Evolutionary conservation across 176 grass and related monocot species (phyloP).

Genomic region (Aegilops sharonensis): DNA sequence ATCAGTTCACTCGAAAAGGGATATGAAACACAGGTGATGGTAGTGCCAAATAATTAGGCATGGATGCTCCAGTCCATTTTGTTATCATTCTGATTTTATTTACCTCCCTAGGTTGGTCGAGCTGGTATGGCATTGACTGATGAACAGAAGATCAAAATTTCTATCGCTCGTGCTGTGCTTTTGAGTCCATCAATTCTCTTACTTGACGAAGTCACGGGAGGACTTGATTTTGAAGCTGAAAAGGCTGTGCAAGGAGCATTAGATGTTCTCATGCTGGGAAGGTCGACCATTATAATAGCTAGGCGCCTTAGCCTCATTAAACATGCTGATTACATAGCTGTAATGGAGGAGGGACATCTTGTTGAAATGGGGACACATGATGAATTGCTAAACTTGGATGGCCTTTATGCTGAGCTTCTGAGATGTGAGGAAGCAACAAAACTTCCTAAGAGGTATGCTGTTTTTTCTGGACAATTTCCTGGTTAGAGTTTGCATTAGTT

Average conservation of each 20-base stretch:
- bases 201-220: constrained; percentile 96
- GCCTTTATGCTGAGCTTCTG: constrained; percentile 92
- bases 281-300: constrained; percentile 99
- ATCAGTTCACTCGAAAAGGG: constrained; percentile 97
- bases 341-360: constrained; percentile 98
- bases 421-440: constrained; percentile 98
- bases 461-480: not conserved
- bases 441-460: constrained; percentile 83
- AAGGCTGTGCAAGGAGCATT: constrained; percentile 92
- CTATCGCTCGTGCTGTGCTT: constrained; percentile 97
- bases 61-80: constrained; percentile 12
- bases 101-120: constrained; percentile 70
- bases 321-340: constrained; percentile 98
- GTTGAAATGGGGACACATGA: constrained; percentile 99
- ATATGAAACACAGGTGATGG: constrained; percentile 85
- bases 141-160: constrained; percentile 99
- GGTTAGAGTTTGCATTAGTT: constrained; percentile 7
- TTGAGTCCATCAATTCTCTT: constrained; percentile 95
- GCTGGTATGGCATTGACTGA: constrained; percentile 84
- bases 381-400: constrained; percentile 90
- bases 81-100: constrained; percentile 31
- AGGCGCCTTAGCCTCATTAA: constrained; percentile 92
- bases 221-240: constrained; percentile 99
- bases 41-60: constrained; percentile 21
- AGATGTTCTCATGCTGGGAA: constrained; percentile 99